Base-by-base conservation (phyloP, 78 protist genomes). In the Trichosphaerium sp. region DNA sequence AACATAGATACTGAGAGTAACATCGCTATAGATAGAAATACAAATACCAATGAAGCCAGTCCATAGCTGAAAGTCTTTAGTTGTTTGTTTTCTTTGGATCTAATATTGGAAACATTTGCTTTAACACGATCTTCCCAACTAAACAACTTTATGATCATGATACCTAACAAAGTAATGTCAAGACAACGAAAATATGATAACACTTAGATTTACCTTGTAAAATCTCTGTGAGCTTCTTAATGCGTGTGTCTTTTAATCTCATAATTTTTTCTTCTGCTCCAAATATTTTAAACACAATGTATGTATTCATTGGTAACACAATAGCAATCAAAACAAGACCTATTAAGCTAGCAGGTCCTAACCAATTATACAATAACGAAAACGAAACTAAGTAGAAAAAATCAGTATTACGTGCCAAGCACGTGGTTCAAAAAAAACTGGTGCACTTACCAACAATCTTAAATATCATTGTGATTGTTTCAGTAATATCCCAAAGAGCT, bases 61-160 rank as follows among this genome's bases (percentile, higher is more conserved):
- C n/a, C n/a, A n/a, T n/a, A n/a, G n/a, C n/a, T n/a, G n/a, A n/a
- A n/a, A n/a, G n/a, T n/a, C n/a, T n/a, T n/a, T n/a, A n/a, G n/a
- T n/a, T 1, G 0, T 41, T 12, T 42, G 28, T 78, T 74, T 25
- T 74, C 85, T 2, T 38, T 69, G 39, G 75, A 47, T 29, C 43
- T 39, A 26, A 67, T 54, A 42, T 29, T 42, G 23, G 49, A 11
- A 14, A 86, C 64, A 7, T 29, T 52, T 25, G 28, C 39, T 6
- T 47, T 7, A 29, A 70, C 74, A 7, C 72, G 26, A 4, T 44
- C 51, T 25, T 83, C 88, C 97, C 97, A 92, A 15, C 82, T 87
- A 70, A 81, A 85, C 52, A 89, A 52, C 62, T 92, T 92, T 67
- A 89, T 71, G 35, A 81, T 41, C 40, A 80, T 64, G 65, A 89